Evolutionary conservation across 176 grass and related monocot species (phyloP).

Genomic region (Aegilops sharonensis): DNA sequence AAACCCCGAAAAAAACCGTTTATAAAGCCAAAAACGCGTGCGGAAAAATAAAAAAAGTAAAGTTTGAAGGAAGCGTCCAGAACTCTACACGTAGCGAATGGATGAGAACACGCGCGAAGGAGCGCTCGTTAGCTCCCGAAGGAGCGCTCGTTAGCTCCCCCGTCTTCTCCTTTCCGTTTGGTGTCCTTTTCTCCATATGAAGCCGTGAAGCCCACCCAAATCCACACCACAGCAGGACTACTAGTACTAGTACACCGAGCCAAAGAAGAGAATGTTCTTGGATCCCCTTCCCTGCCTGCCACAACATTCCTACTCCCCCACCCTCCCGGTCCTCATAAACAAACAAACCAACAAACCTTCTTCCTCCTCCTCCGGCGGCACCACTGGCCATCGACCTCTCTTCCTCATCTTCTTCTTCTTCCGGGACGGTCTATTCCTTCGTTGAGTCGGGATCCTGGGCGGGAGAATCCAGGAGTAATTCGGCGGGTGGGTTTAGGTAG

Average conservation of each 20-base stretch:
- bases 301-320: conserved; percentile 37
- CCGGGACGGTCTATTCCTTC: not conserved
- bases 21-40: too few species aligned
- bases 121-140: too few species aligned
- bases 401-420: not conserved
- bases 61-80: too few species aligned
- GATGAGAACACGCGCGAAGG: too few species aligned
- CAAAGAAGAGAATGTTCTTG: conserved; percentile 46
- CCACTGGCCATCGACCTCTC: not conserved
- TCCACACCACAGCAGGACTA: not conserved
- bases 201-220: conserved; percentile 3
- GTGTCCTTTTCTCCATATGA: conserved; percentile 21
- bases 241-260: conserved; percentile 1
- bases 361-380: not conserved
- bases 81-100: too few species aligned
- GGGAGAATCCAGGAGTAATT: not conserved
- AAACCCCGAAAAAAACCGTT: too few species aligned
- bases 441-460: not conserved
- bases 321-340: not conserved
- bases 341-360: conserved; percentile 12
- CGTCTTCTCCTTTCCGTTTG: conserved; percentile 2
- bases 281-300: conserved; percentile 18
- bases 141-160: too few species aligned
- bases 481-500: not conserved
- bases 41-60: too few species aligned